A percentile compares a stretch with the other conserved stretches of the same genome.
phyloP scores from a whole-genome alignment of 2,329 filamentous ascomycete species.

The Teratosphaeriaceae sp. region DNA sequence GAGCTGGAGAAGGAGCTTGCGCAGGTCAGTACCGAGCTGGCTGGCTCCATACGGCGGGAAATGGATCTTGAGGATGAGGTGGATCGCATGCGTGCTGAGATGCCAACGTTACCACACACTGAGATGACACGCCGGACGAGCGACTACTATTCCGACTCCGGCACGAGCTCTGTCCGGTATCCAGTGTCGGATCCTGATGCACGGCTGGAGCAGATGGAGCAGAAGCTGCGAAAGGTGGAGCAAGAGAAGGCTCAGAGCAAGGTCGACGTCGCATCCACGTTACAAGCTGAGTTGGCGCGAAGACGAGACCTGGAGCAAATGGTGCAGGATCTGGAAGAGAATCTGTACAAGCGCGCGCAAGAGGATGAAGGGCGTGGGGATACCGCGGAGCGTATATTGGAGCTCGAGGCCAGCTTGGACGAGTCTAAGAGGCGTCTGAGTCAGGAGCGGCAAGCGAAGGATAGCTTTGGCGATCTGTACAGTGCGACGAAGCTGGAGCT shows the following conservation, averaged over 20 bases:
- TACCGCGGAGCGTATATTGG: slow-evolving; percentile 58
- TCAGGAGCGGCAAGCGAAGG: slow-evolving; percentile 81
- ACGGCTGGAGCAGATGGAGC: slow-evolving; percentile 67
- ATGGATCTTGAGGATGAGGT: slow-evolving; percentile 95
- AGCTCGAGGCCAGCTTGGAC: slow-evolving; percentile 74
- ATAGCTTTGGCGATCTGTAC: slow-evolving; percentile 89
- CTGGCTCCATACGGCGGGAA: slow-evolving; percentile 85
- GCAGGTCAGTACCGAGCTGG: slow-evolving; percentile 87
- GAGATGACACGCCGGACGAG: slow-evolving; percentile 69
- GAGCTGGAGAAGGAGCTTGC: slow-evolving; percentile 93
- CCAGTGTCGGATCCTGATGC: slow-evolving; percentile 55
- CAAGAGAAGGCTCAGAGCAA: slow-evolving; percentile 86
- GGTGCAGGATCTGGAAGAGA: slow-evolving; percentile 73
- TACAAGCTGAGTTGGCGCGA: slow-evolving; percentile 77
- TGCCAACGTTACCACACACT: slow-evolving; percentile 42
- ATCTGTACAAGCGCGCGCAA: slow-evolving; percentile 55
- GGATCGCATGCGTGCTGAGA: slow-evolving; percentile 77
- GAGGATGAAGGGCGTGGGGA: slow-evolving; percentile 26
- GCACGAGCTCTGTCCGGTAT: slow-evolving; percentile 75
- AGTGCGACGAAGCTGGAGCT: slow-evolving; percentile 77
- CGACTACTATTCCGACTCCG: slow-evolving; percentile 97
- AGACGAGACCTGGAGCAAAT: slow-evolving; percentile 74
- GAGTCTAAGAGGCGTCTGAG: slow-evolving; percentile 73
- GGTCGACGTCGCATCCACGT: slow-evolving; percentile 74
- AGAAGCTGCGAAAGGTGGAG: slow-evolving; percentile 73